A percentile compares a stretch with the other conserved stretches of the same genome.
Conservation (phyloP, 345 rosid genomes). For the Fremontodendron californicum region DNA sequence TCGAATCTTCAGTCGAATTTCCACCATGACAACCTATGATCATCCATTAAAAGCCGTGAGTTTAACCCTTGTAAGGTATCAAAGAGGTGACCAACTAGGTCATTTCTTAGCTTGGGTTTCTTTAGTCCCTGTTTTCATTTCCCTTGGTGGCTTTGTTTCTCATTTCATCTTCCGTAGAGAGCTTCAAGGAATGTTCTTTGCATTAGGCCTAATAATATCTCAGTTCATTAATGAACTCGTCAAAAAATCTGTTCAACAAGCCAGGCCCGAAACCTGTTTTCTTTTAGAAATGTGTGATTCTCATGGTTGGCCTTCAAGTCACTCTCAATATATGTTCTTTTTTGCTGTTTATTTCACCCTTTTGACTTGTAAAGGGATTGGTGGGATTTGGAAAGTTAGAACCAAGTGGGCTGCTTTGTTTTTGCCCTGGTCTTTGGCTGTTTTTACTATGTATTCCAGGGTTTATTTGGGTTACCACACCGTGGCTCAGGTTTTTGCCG, state of each 20-base stretch:
- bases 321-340: conserved; percentile 91
- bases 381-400: conserved; percentile 50
- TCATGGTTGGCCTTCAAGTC: conserved; percentile 99
- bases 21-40: conserved; percentile 8
- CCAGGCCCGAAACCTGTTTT: conserved; percentile 80
- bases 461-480: conserved; percentile 93
- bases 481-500: conserved; percentile 85
- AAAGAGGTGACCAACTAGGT: conserved; percentile 69
- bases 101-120: conserved; percentile 94
- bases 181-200: conserved; percentile 86
- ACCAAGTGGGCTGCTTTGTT: conserved; percentile 41
- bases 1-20: neutral
- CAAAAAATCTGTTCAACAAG: conserved; percentile 72
- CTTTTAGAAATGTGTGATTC: conserved; percentile 94
- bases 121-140: conserved; percentile 83
- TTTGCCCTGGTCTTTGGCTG: conserved; percentile 63
- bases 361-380: conserved; percentile 56
- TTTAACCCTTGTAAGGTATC: conserved; percentile 80
- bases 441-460: conserved; percentile 84
- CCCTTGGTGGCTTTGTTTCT: conserved; percentile 87
- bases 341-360: conserved; percentile 66
- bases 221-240: conserved; percentile 78
- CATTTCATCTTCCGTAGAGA: conserved; percentile 97
- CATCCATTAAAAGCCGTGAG: conserved; percentile 67
- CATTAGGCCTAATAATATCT: conserved; percentile 70